Conservation (phyloP, 352 stramenopile genomes). For the Phytophthora sansomeana region DNA sequence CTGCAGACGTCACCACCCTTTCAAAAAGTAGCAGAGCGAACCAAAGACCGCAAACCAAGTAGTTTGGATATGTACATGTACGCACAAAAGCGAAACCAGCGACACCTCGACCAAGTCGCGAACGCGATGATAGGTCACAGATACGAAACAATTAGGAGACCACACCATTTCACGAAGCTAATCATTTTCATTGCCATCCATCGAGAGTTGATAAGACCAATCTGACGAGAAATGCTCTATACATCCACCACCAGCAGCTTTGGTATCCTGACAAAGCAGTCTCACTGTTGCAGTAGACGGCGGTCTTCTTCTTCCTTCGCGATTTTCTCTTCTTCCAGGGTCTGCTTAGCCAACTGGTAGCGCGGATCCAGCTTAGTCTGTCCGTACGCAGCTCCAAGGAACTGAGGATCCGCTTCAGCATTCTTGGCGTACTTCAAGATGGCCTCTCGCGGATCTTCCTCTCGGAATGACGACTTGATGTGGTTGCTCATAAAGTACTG, state of each 20-base stretch:
- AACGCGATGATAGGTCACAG: background rate
- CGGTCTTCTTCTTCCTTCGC: constrained; percentile 82
- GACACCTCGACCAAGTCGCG: constrained; percentile 4
- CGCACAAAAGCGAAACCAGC: constrained; percentile 11
- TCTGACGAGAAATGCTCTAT: background rate
- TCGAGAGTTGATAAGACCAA: background rate
- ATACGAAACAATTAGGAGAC: constrained; percentile 9
- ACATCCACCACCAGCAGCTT: background rate
- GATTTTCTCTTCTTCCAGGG: constrained; percentile 82
- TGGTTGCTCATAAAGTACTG: constrained; percentile 91
- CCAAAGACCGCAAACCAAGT: constrained; percentile 5
- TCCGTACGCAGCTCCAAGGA: constrained; percentile 66
- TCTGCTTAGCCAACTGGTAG: constrained; percentile 79
- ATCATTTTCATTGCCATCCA: constrained; percentile 14
- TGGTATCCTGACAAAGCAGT: background rate
- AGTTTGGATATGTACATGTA: background rate
- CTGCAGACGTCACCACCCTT: constrained; percentile 25
- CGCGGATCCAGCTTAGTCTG: constrained; percentile 73
- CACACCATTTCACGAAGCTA: constrained; percentile 12
- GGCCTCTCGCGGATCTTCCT: constrained; percentile 86
- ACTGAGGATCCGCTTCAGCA: constrained; percentile 76
- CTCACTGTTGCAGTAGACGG: constrained; percentile 73
- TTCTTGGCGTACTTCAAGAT: constrained; percentile 89
- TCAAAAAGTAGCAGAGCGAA: constrained; percentile 17
- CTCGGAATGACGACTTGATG: constrained; percentile 86